Base-by-base conservation (phyloP, 176 grass and related monocot species). In the Calamus simplicifolius region DNA sequence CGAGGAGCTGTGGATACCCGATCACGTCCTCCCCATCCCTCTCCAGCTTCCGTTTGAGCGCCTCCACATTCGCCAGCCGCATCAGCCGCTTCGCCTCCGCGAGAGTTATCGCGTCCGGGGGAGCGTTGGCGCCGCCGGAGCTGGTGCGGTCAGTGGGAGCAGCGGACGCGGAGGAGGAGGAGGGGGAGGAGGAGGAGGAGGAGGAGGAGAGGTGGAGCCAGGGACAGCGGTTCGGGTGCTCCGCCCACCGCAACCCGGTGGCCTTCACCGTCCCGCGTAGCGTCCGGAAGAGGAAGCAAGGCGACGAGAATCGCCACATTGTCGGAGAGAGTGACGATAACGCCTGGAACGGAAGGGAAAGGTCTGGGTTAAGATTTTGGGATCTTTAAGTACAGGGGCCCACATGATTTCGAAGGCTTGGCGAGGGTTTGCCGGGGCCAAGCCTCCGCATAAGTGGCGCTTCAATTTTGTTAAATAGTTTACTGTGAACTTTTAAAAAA, bases 21-120 rank as follows among this genome's bases (percentile, higher is more conserved):
- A 97, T 92, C 15, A 97, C 75, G 66, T 92, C 92, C 16, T 75
- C 81, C 27, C 78, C 84, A 4, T 75, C 85, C 65, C 72, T 73
- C 59, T 73, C 87, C 26, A 98, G 84, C 56, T 56, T 69, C 59
- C 30, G 76, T 73, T 88, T 97, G 73, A 97, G 81, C n/a, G 78
- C 80, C 29, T 92, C 93, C 2, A 97, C 84, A 73, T 91, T 88
- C 51, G 79, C 75, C 25, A 91, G 84, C 48, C 79, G 87, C 87
- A 97, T 82, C 58, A 97, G 67, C 59, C 93, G 61, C 73, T 76
- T 72, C 30, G 84, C 78, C 87, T 97, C 93, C 69, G 74, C 79
- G 8, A 83, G 13, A 50, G 84, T 97, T 51, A 97, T 64, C 64
- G 70, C 68, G 53, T 59, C 72, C 52, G 67, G 75, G 52, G 7